phyloP scores from a whole-genome alignment of 192 early-diverging fungal species.

The Coemansia sp. region DNA sequence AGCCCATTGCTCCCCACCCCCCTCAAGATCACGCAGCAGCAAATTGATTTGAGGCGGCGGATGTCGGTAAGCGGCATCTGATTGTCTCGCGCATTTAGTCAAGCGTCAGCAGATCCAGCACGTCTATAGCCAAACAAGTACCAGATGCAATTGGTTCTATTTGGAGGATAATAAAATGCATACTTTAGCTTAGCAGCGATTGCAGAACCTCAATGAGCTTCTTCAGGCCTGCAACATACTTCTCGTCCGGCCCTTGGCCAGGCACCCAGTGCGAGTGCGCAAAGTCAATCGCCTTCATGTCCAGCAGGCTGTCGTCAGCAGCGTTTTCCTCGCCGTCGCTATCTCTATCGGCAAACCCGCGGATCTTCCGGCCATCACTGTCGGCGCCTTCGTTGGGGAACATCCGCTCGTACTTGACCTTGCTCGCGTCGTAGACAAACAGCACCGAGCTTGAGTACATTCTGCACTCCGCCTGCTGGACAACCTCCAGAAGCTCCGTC shows the following conservation, averaged over 20 bases:
- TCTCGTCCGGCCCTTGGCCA: conserved; percentile 64
- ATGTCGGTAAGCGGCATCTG: not conserved
- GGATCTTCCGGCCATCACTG: not conserved
- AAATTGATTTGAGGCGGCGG: not conserved
- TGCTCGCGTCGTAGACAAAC: conserved; percentile 78
- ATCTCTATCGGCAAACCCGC: conserved; percentile 1
- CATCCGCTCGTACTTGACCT: conserved; percentile 50
- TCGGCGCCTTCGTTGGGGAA: conserved; percentile 17
- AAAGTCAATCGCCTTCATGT: conserved; percentile 86
- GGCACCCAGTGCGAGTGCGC: conserved; percentile 74
- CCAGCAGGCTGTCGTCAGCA: conserved; percentile 47
- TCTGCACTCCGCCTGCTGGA: conserved; percentile 56
- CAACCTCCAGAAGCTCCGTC: conserved; percentile 54
- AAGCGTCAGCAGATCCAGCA: not conserved
- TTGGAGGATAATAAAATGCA: not conserved
- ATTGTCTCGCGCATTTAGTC: not conserved
- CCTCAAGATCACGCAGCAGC: no score
- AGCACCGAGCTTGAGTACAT: conserved; percentile 76
- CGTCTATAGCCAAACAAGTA: no score
- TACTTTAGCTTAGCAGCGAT: not conserved
- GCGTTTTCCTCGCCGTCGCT: conserved; percentile 39
- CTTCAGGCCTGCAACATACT: conserved; percentile 63
- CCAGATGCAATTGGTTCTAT: no score
- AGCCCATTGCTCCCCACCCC: no score
- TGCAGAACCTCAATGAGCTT: conserved; percentile 60